These are phyloP conservation scores for Termitomyces sp. DNA, from an alignment of 768 basidiomycete species.

Conservation along the genomic window DNA sequence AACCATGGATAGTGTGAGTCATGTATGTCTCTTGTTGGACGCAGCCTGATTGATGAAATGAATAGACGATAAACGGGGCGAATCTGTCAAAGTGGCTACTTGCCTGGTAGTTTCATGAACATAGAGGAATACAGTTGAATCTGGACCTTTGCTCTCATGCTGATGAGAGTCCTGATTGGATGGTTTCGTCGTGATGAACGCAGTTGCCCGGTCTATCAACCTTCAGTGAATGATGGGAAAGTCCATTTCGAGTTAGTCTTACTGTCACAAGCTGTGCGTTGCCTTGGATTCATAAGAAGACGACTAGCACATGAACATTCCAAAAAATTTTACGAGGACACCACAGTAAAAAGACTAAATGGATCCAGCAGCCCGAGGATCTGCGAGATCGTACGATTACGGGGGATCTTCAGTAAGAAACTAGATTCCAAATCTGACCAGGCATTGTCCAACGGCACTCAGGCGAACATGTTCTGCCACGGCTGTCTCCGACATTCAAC, in stretches of 20 bases:
- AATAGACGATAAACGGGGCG: not conserved
- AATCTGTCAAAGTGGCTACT: conserved; percentile 5
- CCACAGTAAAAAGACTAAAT: too few relatives aligned
- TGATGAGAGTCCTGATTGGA: not conserved
- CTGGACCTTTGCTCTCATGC: conserved; percentile 4
- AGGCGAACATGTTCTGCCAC: conserved; percentile 11
- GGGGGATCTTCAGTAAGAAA: not conserved
- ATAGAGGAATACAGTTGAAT: not conserved
- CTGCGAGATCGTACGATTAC: not conserved
- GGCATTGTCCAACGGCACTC: not conserved
- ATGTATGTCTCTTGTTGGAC: not conserved
- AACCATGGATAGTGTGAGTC: not conserved
- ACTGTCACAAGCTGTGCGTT: conserved; percentile 10
- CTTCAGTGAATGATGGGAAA: conserved; percentile 6
- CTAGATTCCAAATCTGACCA: not conserved
- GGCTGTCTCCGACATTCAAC: not conserved
- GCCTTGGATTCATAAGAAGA: conserved; percentile 7
- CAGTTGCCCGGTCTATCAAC: conserved; percentile 18
- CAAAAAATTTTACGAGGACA: not conserved
- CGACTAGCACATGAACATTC: not conserved
- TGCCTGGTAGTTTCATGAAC: not conserved
- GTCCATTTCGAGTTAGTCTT: conserved; percentile 3
- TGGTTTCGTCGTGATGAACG: conserved; percentile 5
- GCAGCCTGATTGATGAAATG: conserved; percentile 13
- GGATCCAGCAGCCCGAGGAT: not conserved